Evolutionary conservation across 805 yeast species (phyloP).

Genomic region (Jamesozyma rosinii): DNA sequence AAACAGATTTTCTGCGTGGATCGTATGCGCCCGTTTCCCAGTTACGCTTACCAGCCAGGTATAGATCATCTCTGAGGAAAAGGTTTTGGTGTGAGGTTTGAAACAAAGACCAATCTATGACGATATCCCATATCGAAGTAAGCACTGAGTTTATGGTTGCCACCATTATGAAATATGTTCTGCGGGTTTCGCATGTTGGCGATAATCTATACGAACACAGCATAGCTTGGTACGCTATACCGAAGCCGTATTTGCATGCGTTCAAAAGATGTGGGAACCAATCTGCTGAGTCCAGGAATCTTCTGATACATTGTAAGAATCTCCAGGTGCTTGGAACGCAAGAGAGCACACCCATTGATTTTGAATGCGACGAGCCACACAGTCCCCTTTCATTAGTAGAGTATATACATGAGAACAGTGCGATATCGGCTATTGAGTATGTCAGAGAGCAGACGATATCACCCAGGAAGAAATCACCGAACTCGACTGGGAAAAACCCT

Average conservation of each 20-base stretch:
- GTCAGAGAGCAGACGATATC: conserved; percentile 85
- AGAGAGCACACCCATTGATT: conserved; percentile 72
- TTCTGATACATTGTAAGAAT: conserved; percentile 79
- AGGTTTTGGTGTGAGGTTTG: conserved; percentile 49
- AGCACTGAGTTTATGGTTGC: conserved; percentile 65
- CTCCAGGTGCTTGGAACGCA: conserved; percentile 87
- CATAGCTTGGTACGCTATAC: conserved; percentile 59
- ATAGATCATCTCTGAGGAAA: conserved; percentile 63
- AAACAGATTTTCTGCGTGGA: conserved; percentile 35
- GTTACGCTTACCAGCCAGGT: conserved; percentile 39
- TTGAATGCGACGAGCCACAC: conserved; percentile 75
- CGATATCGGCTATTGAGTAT: conserved; percentile 75
- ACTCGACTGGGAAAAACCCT: conserved; percentile 91
- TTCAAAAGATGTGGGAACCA: conserved; percentile 95
- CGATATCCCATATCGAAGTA: conserved; percentile 75
- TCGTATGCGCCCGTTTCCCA: conserved; percentile 30
- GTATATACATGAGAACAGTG: conserved; percentile 79
- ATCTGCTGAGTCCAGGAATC: conserved; percentile 87
- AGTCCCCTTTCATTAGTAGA: conserved; percentile 38
- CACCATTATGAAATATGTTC: conserved; percentile 59
- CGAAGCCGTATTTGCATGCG: conserved; percentile 62
- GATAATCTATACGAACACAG: conserved; percentile 65
- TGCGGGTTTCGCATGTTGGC: conserved; percentile 26
- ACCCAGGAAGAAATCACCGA: conserved; percentile 86
- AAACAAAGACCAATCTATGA: conserved; percentile 92